These are phyloP conservation scores for Eucalyptus marginata DNA, from an alignment of 345 rosid genomes.

Conservation along the genomic window DNA sequence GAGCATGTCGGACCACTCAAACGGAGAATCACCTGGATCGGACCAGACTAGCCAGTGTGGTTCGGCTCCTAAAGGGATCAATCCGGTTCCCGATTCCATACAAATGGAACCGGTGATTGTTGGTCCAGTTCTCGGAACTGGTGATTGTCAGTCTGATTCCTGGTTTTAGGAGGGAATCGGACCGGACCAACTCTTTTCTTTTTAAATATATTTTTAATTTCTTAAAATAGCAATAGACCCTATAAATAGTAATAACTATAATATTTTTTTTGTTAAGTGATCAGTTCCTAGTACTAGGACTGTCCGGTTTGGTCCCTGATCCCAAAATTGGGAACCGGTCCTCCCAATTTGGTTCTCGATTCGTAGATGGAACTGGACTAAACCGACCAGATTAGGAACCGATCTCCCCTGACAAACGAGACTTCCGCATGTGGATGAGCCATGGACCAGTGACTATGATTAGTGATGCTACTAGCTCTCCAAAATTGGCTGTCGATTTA, in stretches of 20 bases:
- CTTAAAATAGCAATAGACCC: accelerated
- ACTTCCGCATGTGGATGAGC: background rate
- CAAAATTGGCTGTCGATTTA: background rate
- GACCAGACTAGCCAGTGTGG: accelerated
- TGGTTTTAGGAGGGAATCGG: accelerated
- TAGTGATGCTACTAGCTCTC: background rate
- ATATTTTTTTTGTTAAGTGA: too few species aligned
- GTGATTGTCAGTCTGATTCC: accelerated
- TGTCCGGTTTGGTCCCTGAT: accelerated
- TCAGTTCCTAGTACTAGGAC: accelerated
- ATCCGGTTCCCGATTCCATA: accelerated
- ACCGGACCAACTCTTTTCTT: accelerated
- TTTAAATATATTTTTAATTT: too few species aligned
- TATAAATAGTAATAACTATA: too few species aligned
- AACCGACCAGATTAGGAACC: accelerated
- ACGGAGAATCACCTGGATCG: accelerated
- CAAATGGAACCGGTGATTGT: too few species aligned
- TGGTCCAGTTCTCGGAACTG: accelerated
- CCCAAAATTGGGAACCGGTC: accelerated
- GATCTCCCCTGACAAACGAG: accelerated
- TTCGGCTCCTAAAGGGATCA: accelerated
- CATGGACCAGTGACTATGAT: background rate
- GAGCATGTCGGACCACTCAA: accelerated
- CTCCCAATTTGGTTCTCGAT: accelerated
- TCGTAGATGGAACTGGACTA: accelerated